These are phyloP conservation scores for Amanita brunnescens DNA, from an alignment of 768 basidiomycete species.

Conservation along the genomic window DNA sequence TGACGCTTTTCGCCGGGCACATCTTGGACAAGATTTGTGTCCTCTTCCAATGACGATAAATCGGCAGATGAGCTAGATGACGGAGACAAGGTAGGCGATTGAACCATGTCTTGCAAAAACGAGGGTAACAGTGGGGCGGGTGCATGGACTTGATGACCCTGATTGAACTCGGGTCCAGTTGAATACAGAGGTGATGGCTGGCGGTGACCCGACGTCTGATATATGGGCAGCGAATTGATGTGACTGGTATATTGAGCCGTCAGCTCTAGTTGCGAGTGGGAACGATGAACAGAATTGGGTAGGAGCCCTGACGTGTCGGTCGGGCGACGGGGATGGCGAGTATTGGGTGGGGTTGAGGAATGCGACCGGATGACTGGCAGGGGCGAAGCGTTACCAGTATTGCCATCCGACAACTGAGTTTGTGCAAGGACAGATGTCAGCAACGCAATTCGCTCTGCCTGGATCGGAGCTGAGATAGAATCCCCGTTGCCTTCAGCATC, in stretches of 20 bases:
- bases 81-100: constrained; percentile 57
- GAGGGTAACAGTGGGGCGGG: constrained; percentile 60
- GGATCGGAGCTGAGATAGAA: constrained; percentile 77
- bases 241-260: constrained; percentile 31
- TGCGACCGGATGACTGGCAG: constrained; percentile 29
- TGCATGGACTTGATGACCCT: constrained; percentile 23
- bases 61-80: constrained; percentile 60
- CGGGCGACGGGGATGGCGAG: too few relatives aligned
- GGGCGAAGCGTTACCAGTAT: constrained; percentile 9
- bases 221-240: constrained; percentile 43
- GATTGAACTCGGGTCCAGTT: constrained; percentile 24
- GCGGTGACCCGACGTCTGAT: constrained; percentile 54
- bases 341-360: constrained; percentile 38
- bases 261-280: constrained; percentile 43
- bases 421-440: constrained; percentile 66
- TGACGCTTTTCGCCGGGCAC: constrained; percentile 12
- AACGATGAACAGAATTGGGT: constrained; percentile 35
- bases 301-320: constrained; percentile 24
- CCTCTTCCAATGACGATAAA: constrained; percentile 56
- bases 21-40: constrained; percentile 19
- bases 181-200: constrained; percentile 30
- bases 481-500: constrained; percentile 87
- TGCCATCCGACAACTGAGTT: constrained; percentile 27
- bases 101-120: constrained; percentile 68
- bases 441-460: constrained; percentile 76